Evolutionary conservation across 108 stramenopile genomes (phyloP), one percentile per base, ranked within the genome.

Genomic region (Skeletonema costatum): DNA sequence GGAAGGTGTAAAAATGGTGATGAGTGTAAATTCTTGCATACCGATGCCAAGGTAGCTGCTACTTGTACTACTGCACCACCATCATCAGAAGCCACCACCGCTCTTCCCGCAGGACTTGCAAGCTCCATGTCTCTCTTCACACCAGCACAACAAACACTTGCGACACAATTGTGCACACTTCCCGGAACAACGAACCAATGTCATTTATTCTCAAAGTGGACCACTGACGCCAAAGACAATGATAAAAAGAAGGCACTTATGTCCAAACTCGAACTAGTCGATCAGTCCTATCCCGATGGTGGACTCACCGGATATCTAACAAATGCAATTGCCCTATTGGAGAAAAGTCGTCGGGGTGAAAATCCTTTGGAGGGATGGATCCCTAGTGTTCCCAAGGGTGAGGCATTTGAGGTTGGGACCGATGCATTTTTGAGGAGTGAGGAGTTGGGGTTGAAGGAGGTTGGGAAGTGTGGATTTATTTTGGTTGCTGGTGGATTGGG

Each of bases 401-500:
- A 88, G 68, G 17, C 80, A 3, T 89, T 95, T 74, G 77, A 82
- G 50, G 61, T 93, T 44, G 93, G 92, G 10, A 90, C 89, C 4
- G 58, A 79, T 36, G 87, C 87, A 31, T 95, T 88, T 56, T 59
- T 77, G 17, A 71, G 62, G 7, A 80, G 83, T 12, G 96, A 97
- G 74, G 21, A 61, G 46, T 73, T 77, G 58, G 96, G 96, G 32
- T 68, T 88, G 61, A n/a, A 78, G 32, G 71, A 90, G 59, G 81
- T 93, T 13, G 85, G 89, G 14, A 84, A 82, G 33, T 79, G 85
- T 71, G 94, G 92, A 14, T 97, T 97, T 83, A 92, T 97, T 31
- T 77, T 97, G 44, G 96, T 97, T 4, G 94, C 96, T 32, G 99
- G 99, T 19, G 99, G 98, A 17, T 84, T 99, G 32, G 99, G 99